Percentiles rank a stretch among this genome's conserved stretches.
These are phyloP conservation scores for Halenospora varia DNA, from an alignment of 495 filamentous ascomycete species.

Conservation along the genomic window DNA sequence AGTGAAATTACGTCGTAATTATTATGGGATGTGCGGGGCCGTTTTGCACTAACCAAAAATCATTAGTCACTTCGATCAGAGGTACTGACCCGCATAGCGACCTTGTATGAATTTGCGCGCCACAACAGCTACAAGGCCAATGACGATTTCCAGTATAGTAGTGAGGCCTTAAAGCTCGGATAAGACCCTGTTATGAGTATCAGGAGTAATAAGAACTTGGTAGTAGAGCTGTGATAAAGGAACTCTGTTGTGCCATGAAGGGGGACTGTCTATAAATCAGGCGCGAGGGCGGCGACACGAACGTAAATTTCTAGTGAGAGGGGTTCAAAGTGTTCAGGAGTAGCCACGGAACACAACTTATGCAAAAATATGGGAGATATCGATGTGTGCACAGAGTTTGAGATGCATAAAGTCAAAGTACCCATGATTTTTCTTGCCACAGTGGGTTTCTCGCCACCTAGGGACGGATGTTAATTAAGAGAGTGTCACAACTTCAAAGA, in stretches of 20 bases:
- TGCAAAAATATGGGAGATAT: conserved; percentile 1
- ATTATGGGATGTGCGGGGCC: background rate
- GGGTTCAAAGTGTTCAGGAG: background rate
- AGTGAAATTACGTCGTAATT: background rate
- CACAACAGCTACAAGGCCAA: background rate
- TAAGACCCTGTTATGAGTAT: background rate
- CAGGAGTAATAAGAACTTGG: background rate
- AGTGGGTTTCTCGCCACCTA: no score
- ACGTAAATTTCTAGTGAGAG: conserved; percentile 1
- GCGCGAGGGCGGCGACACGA: no score
- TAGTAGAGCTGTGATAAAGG: background rate
- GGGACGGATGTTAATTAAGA: no score
- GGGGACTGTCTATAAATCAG: background rate
- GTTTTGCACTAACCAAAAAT: background rate
- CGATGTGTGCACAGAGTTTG: background rate
- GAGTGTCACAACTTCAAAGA: no score
- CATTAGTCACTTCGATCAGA: background rate
- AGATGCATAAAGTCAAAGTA: background rate
- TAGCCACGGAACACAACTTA: conserved; percentile 2
- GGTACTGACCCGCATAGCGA: background rate
- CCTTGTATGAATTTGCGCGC: background rate
- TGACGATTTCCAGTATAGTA: no score
- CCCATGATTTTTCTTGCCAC: background rate
- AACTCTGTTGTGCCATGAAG: background rate
- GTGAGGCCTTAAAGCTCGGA: no score